Evolutionary conservation across 768 basidiomycete species (phyloP), one percentile per base, ranked within the genome.

Genomic region (Amanita inopinata): DNA sequence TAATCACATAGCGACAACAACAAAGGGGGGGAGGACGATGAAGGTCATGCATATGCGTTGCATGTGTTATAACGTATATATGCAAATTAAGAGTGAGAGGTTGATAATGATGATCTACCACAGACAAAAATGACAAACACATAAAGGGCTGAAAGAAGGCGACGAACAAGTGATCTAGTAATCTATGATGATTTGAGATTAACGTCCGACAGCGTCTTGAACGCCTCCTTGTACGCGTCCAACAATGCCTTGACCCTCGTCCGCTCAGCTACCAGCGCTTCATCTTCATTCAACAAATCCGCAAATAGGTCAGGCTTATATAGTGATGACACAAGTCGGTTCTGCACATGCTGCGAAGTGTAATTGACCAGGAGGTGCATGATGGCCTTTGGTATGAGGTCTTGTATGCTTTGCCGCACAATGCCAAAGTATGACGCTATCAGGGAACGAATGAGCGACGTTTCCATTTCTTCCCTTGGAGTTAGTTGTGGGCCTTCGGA

Each of bases 311-410:
- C 86, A 0, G 94, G 94, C 64, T 91, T 96, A 70, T 99, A 99
- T 50, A 99, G 61, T 33, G 83, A 71, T 23, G 92, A 77, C n/a
- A 99, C 96, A 23, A 99, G 71, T 15, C 96, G 78, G 59, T 96
- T 96, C 63, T 98, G 96, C 18, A 99, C 90, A 12, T 91, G 86
- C 58, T 97, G 86, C 33, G 90, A 83, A n/a, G 93, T 93, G 56
- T 88, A 75, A 63, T 96, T 98, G 57, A 99, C 94, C 49, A 98
- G 74, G 53, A 92, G 78, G 65, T 97, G 94, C 94, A 98, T 97
- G 66, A 96, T 84, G 15, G 93, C 91, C 64, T 99, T 99, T 24
- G 96, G 96, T 14, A 99, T 77, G 43, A 97, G 73, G 60, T 99
- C 96, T 51, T 97, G 90, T 49, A 99, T 96, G 57, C 83, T 89